phyloP scores from a whole-genome alignment of 345 rosid species.

The Ceriops zippeliana region DNA sequence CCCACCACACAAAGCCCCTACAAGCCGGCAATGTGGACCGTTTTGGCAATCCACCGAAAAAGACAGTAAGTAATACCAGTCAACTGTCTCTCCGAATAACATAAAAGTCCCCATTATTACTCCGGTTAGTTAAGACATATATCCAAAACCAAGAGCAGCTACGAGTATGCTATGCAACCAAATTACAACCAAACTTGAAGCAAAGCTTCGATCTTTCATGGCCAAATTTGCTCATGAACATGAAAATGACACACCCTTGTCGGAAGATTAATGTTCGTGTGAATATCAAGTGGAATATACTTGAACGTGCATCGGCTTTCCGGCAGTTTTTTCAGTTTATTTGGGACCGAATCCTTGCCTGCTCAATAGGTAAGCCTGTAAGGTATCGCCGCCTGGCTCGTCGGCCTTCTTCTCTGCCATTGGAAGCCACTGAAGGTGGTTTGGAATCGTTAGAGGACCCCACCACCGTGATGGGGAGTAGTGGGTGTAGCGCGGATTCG shows the following conservation, averaged over 20 bases:
- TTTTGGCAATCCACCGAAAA: slow-evolving; percentile 12
- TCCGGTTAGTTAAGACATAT: slow-evolving; percentile 15
- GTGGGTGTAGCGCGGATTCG: slow-evolving; percentile 50
- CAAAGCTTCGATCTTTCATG: slow-evolving; percentile 25
- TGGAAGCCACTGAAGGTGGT: slow-evolving; percentile 17
- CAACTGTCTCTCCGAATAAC: slow-evolving; percentile 33
- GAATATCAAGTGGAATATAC: slow-evolving; percentile 50
- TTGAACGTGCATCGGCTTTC: slow-evolving; percentile 54
- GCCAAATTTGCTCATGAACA: slow-evolving; percentile 33
- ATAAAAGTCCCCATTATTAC: neutral
- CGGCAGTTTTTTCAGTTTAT: slow-evolving; percentile 57
- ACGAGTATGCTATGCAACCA: neutral
- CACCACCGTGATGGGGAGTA: slow-evolving; percentile 15
- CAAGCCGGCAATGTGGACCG: slow-evolving; percentile 51
- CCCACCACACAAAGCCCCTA: slow-evolving; percentile 24
- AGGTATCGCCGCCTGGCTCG: slow-evolving; percentile 49
- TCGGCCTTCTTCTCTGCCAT: slow-evolving; percentile 41
- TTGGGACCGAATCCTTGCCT: slow-evolving; percentile 71
- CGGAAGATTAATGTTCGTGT: slow-evolving; percentile 44
- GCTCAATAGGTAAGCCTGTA: slow-evolving; percentile 58
- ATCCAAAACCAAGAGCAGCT: neutral
- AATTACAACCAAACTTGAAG: slow-evolving; percentile 8
- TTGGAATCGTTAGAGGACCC: slow-evolving; percentile 6
- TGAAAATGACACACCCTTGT: slow-evolving; percentile 53
- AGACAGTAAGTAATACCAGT: slow-evolving; percentile 38